Evolutionary conservation across 139 green algal genomes (phyloP), one percentile per base, ranked within the genome.

Genomic region (Chlorokybus atmophyticus): DNA sequence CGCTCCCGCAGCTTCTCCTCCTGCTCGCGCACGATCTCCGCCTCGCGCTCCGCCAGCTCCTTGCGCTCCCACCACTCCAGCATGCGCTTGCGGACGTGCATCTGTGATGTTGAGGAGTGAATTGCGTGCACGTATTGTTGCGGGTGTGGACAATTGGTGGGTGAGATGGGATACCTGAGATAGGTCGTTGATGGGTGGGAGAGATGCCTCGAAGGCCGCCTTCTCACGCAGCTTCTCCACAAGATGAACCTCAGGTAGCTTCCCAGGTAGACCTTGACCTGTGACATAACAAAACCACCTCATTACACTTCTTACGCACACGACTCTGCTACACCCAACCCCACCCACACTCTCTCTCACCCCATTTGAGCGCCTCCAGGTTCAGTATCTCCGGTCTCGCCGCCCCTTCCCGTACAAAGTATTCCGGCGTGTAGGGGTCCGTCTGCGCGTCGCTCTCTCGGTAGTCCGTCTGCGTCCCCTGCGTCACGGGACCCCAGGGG

Each of bases 361-460:
- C 73, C 55, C 83, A 84, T 32, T 70, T 76, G 31, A 90, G 47
- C 50, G 81, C 68, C 50, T 64, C 57, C 4, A 90, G 63, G 29
- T 77, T 62, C 28, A 84, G 64, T 39, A 90, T 32, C 77, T 90
- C 83, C 1, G 82, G 79, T 4, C 40, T 29, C 26, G 60, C 50
- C 60, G 21, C 35, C 3, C 50, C 60, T 2, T 74, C 50, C 6
- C 35, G 6, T 10, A 66, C 4, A 31, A 67, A 24, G 2, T 55
- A 54, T 17, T 71, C 0, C 68, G 80, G 6, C 82, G 32, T 24
- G 30, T 64, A 81, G 0, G 82, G 80, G 19, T 64, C 52, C 2
- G 82, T 90, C 63, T 90, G 82, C 25, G 77, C 73, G 59, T 90
- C 82, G 19, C 48, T 73, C 58, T 90, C 82, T 10, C 82, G 69